Conservation (phyloP, 2,329 filamentous ascomycete species). For the Talaromyces sp. region DNA sequence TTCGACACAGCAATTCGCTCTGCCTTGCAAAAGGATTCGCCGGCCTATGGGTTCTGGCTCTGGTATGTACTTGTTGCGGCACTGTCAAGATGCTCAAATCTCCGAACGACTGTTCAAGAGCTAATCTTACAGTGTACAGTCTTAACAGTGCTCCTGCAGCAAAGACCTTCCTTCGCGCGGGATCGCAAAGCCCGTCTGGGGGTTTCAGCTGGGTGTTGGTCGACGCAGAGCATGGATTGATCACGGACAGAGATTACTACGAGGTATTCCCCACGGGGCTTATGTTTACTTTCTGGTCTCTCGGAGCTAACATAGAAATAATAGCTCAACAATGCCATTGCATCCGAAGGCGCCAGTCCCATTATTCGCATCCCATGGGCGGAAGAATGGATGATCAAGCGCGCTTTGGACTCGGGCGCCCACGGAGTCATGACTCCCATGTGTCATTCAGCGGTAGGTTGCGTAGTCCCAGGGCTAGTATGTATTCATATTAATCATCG, state of each 20-base stretch:
- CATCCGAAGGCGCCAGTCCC: conserved; percentile 36
- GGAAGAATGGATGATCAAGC: conserved; percentile 37
- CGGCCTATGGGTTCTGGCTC: conserved; percentile 11
- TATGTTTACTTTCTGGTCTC: background rate
- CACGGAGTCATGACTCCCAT: conserved; percentile 48
- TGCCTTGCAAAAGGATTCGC: conserved; percentile 3
- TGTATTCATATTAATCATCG: conserved; percentile 35
- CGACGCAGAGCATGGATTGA: conserved; percentile 11
- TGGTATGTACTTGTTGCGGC: background rate
- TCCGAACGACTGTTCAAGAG: background rate
- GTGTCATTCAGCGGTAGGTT: conserved; percentile 22
- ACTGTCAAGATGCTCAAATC: background rate
- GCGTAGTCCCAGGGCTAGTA: conserved; percentile 14
- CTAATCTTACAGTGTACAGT: background rate
- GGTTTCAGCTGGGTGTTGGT: conserved; percentile 10
- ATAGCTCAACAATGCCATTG: conserved; percentile 46
- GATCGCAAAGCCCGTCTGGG: background rate
- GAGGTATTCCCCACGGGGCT: background rate
- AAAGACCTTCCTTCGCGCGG: conserved; percentile 9
- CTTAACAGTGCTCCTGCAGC: conserved; percentile 6
- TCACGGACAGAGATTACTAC: conserved; percentile 9
- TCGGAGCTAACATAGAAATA: conserved; percentile 15
- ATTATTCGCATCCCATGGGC: conserved; percentile 39
- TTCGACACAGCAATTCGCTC: conserved; percentile 7
- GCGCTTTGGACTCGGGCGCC: conserved; percentile 53